Evolutionary conservation across 805 yeast genomes (phyloP).

Genomic region (Ogataea ramenticola): DNA sequence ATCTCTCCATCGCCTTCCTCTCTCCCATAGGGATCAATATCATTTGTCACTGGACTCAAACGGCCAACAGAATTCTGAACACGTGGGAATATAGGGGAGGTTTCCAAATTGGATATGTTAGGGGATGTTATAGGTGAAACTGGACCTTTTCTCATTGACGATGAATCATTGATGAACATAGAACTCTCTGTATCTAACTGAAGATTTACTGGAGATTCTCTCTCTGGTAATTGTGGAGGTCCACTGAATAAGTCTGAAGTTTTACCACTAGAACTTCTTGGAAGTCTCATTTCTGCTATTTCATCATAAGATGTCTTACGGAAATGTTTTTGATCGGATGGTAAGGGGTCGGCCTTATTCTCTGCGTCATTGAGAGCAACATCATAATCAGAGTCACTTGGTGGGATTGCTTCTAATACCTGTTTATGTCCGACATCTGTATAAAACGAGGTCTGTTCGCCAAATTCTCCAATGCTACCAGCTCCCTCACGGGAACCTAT

Average conservation of each 20-base stretch:
- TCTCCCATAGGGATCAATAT: no score
- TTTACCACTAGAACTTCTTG: background rate
- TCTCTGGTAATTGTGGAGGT: background rate
- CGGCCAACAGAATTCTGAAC: no score
- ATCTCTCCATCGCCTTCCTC: no score
- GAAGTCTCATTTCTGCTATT: background rate
- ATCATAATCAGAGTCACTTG: background rate
- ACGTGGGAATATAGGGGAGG: background rate
- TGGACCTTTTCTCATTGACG: background rate
- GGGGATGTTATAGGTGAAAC: background rate
- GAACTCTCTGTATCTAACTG: background rate
- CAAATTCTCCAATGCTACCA: background rate
- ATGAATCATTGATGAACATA: background rate
- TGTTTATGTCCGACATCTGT: background rate
- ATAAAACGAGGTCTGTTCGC: background rate
- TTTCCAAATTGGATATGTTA: background rate
- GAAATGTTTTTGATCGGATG: background rate
- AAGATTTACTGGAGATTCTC: background rate
- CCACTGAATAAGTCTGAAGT: no score
- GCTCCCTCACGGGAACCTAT: background rate
- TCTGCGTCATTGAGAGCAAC: no score
- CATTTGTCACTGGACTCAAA: no score
- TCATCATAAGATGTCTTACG: background rate
- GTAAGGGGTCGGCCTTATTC: no score
- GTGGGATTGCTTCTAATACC: background rate